These are phyloP conservation scores for Chytriomyces sp. DNA, from an alignment of 192 early-diverging fungal genomes.

Conservation along the genomic window DNA sequence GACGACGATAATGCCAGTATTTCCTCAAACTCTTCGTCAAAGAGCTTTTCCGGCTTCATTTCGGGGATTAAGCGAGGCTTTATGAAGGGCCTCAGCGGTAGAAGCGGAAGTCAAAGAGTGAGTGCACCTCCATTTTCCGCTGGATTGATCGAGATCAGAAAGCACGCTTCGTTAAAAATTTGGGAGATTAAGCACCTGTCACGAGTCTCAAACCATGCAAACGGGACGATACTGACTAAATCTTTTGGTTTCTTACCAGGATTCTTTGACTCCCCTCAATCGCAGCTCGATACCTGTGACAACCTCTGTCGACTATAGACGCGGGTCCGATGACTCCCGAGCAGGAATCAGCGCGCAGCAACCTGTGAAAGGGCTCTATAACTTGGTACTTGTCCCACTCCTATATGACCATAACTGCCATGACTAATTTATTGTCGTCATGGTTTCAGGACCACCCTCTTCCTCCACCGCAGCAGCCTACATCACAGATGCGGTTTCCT, in stretches of 20 bases:
- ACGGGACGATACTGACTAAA: too few species aligned
- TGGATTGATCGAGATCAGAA: not conserved
- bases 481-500: not conserved
- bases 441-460: not conserved
- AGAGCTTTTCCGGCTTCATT: constrained; percentile 29
- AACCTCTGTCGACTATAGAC: too few species aligned
- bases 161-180: too few species aligned
- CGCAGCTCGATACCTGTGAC: too few species aligned
- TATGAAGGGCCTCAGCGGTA: constrained; percentile 2
- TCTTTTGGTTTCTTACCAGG: too few species aligned
- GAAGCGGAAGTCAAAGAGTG: constrained; percentile 2
- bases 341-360: not conserved
- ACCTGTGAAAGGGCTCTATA: not conserved
- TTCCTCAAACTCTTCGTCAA: constrained; percentile 6
- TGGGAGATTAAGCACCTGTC: too few species aligned
- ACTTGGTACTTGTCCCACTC: not conserved
- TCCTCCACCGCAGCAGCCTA: not conserved
- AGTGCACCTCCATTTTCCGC: not conserved
- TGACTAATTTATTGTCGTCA: not conserved
- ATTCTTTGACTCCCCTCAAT: too few species aligned
- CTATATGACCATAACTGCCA: not conserved
- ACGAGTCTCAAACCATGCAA: too few species aligned
- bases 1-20: constrained; percentile 26
- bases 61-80: constrained; percentile 27
- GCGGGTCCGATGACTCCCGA: too few species aligned